Percentiles rank a stretch among this genome's conserved stretches.
These are phyloP conservation scores for Kernera saxatilis DNA, from an alignment of 345 rosid genomes.

Conservation along the genomic window DNA sequence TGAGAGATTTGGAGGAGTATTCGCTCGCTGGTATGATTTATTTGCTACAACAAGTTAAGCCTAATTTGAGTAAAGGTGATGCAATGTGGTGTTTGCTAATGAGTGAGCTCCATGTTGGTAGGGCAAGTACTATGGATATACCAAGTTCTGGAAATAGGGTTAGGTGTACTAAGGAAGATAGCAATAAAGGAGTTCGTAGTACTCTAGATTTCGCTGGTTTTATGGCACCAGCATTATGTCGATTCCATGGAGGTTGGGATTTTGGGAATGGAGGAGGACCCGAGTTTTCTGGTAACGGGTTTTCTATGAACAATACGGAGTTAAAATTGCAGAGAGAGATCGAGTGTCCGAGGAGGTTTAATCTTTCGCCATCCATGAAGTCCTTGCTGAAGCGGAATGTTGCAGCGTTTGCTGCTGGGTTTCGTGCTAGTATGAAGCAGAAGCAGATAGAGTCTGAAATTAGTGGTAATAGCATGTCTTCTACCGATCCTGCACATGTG, in stretches of 20 bases:
- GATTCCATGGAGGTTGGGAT: slow-evolving; percentile 91
- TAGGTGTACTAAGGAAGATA: slow-evolving; percentile 28
- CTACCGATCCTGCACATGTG: slow-evolving; percentile 19
- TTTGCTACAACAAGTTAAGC: slow-evolving; percentile 76
- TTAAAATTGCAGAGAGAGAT: slow-evolving; percentile 58
- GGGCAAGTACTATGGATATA: slow-evolving; percentile 56
- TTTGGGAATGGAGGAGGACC: slow-evolving; percentile 38
- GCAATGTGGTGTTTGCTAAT: slow-evolving; percentile 94
- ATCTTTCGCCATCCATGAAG: slow-evolving; percentile 78
- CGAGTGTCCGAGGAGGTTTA: slow-evolving; percentile 76
- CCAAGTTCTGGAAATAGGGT: slow-evolving; percentile 16
- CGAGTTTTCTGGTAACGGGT: slow-evolving; percentile 56
- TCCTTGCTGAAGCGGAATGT: slow-evolving; percentile 77
- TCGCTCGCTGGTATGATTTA: slow-evolving; percentile 74
- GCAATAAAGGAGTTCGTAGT: slow-evolving; percentile 28
- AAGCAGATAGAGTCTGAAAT: slow-evolving; percentile 34
- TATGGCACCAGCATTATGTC: slow-evolving; percentile 54
- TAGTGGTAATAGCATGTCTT: slow-evolving; percentile 25
- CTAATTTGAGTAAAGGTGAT: slow-evolving; percentile 84
- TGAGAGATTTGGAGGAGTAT: slow-evolving; percentile 76
- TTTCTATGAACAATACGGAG: slow-evolving; percentile 39
- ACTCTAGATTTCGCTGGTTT: slow-evolving; percentile 37
- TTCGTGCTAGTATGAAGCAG: slow-evolving; percentile 65
- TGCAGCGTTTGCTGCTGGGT: slow-evolving; percentile 80
- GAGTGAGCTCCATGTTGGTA: slow-evolving; percentile 86